Evolutionary conservation across 805 yeast genomes (phyloP).

Genomic region (Wickerhamomyces queroliae): DNA sequence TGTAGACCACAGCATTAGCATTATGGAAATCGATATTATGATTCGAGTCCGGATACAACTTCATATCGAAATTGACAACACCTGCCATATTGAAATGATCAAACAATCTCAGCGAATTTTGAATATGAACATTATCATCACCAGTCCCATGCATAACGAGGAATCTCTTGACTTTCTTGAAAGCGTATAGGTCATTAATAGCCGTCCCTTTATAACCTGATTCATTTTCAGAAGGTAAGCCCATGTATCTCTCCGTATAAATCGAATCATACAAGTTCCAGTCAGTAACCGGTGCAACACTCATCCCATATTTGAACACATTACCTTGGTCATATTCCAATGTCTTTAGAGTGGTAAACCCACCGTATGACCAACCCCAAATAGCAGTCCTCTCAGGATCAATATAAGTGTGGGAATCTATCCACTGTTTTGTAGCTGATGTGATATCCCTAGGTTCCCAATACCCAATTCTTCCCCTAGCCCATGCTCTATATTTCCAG

Average conservation of each 20-base stretch:
- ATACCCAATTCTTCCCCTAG: conserved; percentile 52
- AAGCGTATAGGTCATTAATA: conserved; percentile 34
- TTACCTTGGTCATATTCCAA: conserved; percentile 59
- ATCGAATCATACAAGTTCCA: conserved; percentile 74
- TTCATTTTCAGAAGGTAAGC: conserved; percentile 41
- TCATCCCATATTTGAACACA: conserved; percentile 67
- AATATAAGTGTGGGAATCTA: conserved; percentile 36
- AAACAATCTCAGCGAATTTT: conserved; percentile 56
- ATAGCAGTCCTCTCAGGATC: conserved; percentile 54
- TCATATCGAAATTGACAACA: conserved; percentile 79
- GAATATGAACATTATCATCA: conserved; percentile 80
- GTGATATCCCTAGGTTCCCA: conserved; percentile 75
- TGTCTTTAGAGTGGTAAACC: conserved; percentile 69
- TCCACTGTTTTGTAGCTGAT: conserved; percentile 43
- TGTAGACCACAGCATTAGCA: conserved; percentile 69
- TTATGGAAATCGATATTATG: conserved; percentile 79
- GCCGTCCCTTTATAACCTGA: conserved; percentile 44
- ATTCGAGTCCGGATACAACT: conserved; percentile 89
- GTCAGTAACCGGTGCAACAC: conserved; percentile 83
- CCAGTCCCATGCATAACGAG: conserved; percentile 78
- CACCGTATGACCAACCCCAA: conserved; percentile 93
- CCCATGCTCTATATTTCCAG: conserved; percentile 58
- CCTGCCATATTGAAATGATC: conserved; percentile 47
- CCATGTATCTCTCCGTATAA: conserved; percentile 77
- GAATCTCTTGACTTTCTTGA: conserved; percentile 48